Base-by-base conservation (phyloP, 2,329 filamentous ascomycete species). In the Stromatinia cepivora region DNA sequence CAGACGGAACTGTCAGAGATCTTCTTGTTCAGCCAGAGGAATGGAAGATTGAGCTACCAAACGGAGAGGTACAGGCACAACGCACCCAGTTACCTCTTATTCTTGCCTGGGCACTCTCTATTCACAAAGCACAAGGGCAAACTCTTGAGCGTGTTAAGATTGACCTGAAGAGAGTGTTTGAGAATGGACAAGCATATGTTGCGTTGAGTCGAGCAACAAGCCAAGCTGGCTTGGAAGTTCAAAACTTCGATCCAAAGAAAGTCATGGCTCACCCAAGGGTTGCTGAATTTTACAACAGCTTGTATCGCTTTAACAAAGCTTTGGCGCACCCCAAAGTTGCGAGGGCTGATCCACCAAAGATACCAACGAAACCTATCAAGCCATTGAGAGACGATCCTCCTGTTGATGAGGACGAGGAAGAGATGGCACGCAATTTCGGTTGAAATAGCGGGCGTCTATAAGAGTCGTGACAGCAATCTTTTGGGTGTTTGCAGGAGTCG, bases 31-130 rank as follows among this genome's bases (percentile, higher is more conserved):
- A 92, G 72, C 91, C 90, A 15, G 95, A 98, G 78, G 87, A 91
- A 48, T 99, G 95, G 95, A 99, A 97, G 79, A 92, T 97, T 36
- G 96, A 99, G 78, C 85, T 97, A n/a, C 95, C 95, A 1, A 97
- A 92, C 69, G 95, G 95, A 59, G 94, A 98, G 78, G 85, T 98
- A 0, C 93, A 97, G 79, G 95, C 95, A 1, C 92, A 92, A 71
- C 91, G 95, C 52, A 86, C 86, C 58, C 92, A 94, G 75, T 80
- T 94, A 2, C 95, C 95, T 0, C 84, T 99, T 64, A 98, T 99
- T 72, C 84, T 99, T 42, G 95, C 95, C 0, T 99, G 95, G 95
- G 95, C 95, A 2, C 82, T 99, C 28, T 97, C 93, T 0, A 99
- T 99, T 70, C 95, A 99, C 83, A 99, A 99, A 81, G 95, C 95